These are phyloP conservation scores for Orbilia brochopaga DNA, from an alignment of 2,329 filamentous ascomycete genomes.

Conservation along the genomic window DNA sequence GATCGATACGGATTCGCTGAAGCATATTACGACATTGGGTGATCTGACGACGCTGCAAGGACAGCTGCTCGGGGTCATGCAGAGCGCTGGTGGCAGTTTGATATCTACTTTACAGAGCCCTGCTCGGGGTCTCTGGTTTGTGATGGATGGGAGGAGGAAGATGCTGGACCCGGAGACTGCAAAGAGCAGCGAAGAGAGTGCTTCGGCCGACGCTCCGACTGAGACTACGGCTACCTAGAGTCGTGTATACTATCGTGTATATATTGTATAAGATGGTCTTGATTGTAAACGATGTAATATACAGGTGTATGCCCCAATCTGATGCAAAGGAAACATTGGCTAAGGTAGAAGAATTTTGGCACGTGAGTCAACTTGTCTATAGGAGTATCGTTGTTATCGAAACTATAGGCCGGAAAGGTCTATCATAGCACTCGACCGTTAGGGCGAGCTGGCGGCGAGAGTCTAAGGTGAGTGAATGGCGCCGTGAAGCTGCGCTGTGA, in stretches of 20 bases:
- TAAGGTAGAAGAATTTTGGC: conserved; percentile 25
- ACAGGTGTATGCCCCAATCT: conserved; percentile 32
- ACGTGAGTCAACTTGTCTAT: conserved; percentile 11
- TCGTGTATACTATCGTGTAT: conserved; percentile 18
- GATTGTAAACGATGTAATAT: conserved; percentile 35
- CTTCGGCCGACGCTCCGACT: conserved; percentile 20
- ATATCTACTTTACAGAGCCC: conserved; percentile 80
- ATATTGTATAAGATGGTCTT: conserved; percentile 9
- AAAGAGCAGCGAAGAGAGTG: conserved; percentile 21
- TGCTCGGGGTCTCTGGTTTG: conserved; percentile 81
- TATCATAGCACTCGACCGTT: neutral
- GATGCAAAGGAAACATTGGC: conserved; percentile 20
- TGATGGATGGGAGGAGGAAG: conserved; percentile 79
- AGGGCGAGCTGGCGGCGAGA: neutral
- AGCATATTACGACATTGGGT: conserved; percentile 66
- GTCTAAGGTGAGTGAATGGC: neutral
- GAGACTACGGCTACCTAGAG: conserved; percentile 29
- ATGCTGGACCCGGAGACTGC: conserved; percentile 75
- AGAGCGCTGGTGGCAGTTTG: conserved; percentile 73
- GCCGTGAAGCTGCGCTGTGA: no score
- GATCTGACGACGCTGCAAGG: conserved; percentile 79
- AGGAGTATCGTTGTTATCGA: neutral
- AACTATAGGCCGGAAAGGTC: neutral
- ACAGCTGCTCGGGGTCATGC: conserved; percentile 84
- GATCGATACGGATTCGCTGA: conserved; percentile 75